phyloP scores from a whole-genome alignment of 768 basidiomycete genomes.

The Royoungia palumana region DNA sequence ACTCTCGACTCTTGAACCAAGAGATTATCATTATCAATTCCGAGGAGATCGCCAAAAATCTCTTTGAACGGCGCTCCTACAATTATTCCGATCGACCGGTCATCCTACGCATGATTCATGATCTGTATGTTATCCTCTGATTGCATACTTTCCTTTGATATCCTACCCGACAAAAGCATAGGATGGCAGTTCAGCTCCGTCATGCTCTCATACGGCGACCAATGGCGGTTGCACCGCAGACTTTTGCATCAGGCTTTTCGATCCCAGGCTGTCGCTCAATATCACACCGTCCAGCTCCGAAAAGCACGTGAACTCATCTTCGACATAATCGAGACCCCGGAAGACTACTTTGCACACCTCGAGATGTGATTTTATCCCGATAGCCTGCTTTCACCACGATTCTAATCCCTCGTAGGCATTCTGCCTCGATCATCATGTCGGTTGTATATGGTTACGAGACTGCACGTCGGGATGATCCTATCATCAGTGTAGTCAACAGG shows the following conservation, averaged over 20 bases:
- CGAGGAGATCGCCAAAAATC: too few relatives aligned
- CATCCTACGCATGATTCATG: conserved; percentile 26
- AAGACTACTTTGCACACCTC: conserved; percentile 18
- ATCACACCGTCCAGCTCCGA: conserved; percentile 22
- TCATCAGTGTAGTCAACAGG: conserved; percentile 24
- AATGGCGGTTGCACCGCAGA: conserved; percentile 29
- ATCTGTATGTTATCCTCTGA: conserved; percentile 20
- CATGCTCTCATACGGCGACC: conserved; percentile 23
- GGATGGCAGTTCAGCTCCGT: conserved; percentile 31
- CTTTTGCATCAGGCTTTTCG: conserved; percentile 31
- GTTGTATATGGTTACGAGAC: conserved; percentile 30
- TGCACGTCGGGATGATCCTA: conserved; percentile 23
- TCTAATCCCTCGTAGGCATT: conserved; percentile 14
- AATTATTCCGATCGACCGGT: conserved; percentile 33
- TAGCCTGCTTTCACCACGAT: neutral
- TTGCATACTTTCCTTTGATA: neutral
- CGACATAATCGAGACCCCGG: conserved; percentile 23
- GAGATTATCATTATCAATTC: too few relatives aligned
- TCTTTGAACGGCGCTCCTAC: too few relatives aligned
- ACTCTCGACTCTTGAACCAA: too few relatives aligned
- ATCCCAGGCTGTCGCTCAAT: conserved; percentile 14
- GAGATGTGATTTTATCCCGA: conserved; percentile 20
- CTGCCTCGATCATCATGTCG: conserved; percentile 29
- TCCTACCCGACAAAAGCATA: conserved; percentile 11
- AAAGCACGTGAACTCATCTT: conserved; percentile 25